Evolutionary conservation across 2,329 filamentous ascomycete species (phyloP).

Genomic region (Zelopaecilomyces penicillatus): DNA sequence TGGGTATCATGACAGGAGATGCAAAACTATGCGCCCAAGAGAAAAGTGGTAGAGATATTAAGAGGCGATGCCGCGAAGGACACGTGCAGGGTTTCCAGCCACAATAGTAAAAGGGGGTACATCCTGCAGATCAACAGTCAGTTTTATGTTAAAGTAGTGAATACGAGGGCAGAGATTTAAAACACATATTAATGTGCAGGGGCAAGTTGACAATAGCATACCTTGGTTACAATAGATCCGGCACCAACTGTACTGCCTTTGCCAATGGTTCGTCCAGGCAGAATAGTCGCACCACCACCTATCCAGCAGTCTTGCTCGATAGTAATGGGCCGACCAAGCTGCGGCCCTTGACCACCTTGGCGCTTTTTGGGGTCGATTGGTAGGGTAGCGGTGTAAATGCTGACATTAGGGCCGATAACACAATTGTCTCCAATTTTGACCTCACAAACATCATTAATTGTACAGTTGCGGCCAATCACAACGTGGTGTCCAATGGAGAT

Average conservation of each 20-base stretch:
- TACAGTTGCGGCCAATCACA: constrained; percentile 73
- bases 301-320: constrained; percentile 86
- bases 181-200: background rate
- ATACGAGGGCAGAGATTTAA: background rate
- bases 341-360: constrained; percentile 64
- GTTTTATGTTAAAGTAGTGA: background rate
- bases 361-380: constrained; percentile 65
- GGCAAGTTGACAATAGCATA: constrained; percentile 21
- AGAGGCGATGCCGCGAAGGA: constrained; percentile 35
- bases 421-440: constrained; percentile 74
- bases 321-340: constrained; percentile 60
- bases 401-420: constrained; percentile 76
- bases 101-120: constrained; percentile 61
- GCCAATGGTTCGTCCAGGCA: constrained; percentile 74
- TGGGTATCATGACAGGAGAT: constrained; percentile 25
- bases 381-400: constrained; percentile 68
- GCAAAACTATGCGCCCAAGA: constrained; percentile 9
- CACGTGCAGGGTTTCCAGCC: constrained; percentile 59
- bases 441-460: constrained; percentile 76
- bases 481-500: constrained; percentile 80
- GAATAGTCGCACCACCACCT: constrained; percentile 65
- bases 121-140: constrained; percentile 32
- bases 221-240: constrained; percentile 77
- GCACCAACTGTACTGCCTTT: constrained; percentile 73
- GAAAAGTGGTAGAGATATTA: constrained; percentile 4